These are phyloP conservation scores for Kernera saxatilis DNA, from an alignment of 345 rosid species.

Conservation along the genomic window DNA sequence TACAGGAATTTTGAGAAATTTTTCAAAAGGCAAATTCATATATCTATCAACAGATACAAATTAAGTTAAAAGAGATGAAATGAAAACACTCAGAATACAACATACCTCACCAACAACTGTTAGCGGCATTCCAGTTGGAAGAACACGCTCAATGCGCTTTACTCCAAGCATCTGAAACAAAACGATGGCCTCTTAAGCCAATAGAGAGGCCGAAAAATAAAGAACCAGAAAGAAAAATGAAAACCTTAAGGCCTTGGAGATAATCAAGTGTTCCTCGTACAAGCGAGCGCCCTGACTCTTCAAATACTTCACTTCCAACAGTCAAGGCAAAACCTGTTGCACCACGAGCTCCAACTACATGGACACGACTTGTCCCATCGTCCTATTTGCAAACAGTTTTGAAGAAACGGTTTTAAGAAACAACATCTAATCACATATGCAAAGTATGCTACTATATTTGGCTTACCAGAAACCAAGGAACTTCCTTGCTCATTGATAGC, in stretches of 20 bases:
- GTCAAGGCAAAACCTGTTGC: constrained; percentile 83
- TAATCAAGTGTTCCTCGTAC: constrained; percentile 90
- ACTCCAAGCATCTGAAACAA: constrained; percentile 91
- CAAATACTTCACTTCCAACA: constrained; percentile 90
- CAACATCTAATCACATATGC: constrained; percentile 3
- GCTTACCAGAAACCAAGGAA: constrained; percentile 87
- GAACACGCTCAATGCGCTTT: constrained; percentile 84
- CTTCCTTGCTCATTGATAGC: constrained; percentile 92
- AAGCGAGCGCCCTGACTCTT: constrained; percentile 93
- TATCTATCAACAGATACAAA: not conserved
- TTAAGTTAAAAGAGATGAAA: not conserved
- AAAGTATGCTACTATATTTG: not conserved
- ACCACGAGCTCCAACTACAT: constrained; percentile 77
- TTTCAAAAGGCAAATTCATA: not conserved
- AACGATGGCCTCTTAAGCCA: constrained; percentile 10
- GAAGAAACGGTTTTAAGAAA: not conserved
- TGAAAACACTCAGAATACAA: not conserved
- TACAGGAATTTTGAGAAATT: not conserved
- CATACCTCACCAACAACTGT: constrained; percentile 97
- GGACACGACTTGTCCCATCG: constrained; percentile 71
- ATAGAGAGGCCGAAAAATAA: not conserved
- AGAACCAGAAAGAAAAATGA: not conserved
- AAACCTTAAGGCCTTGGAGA: constrained; percentile 94
- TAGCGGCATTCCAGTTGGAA: constrained; percentile 84
- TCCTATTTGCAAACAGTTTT: constrained; percentile 38